phyloP scores from a whole-genome alignment of 106 monocot species.

The Phalaenopsis equestris region DNA sequence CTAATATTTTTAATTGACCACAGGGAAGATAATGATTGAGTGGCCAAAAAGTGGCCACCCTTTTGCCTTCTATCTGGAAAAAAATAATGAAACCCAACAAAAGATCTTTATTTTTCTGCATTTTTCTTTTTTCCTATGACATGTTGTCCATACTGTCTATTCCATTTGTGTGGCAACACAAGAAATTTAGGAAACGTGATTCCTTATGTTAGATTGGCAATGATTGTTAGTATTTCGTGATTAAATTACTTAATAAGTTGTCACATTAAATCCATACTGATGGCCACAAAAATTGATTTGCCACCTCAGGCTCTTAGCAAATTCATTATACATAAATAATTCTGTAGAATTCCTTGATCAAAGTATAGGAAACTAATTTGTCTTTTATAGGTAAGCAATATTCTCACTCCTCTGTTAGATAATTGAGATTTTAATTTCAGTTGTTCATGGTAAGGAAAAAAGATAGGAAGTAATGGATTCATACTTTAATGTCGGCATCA shows the following conservation, averaged over 20 bases:
- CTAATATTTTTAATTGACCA: no score
- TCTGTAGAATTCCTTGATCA: background rate
- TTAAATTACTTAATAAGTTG: background rate
- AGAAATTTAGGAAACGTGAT: background rate
- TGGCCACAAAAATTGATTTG: background rate
- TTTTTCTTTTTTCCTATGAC: no score
- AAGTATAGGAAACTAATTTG: background rate
- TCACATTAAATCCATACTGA: background rate
- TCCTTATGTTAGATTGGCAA: background rate
- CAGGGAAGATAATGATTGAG: background rate
- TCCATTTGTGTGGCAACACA: constrained; percentile 2
- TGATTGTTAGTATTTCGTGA: background rate
- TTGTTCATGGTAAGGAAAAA: no score
- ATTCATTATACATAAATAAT: background rate
- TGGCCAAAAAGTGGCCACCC: background rate
- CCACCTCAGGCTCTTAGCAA: background rate
- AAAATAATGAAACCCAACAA: background rate
- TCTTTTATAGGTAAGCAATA: constrained; percentile 5
- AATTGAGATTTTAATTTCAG: background rate
- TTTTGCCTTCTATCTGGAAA: background rate
- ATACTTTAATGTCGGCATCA: background rate
- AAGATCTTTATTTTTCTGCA: no score
- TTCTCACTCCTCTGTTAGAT: background rate
- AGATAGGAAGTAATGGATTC: no score
- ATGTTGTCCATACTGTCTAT: no score